phyloP scores from a whole-genome alignment of 2,329 filamentous ascomycete species.

The Thielaviopsis euricoi region DNA sequence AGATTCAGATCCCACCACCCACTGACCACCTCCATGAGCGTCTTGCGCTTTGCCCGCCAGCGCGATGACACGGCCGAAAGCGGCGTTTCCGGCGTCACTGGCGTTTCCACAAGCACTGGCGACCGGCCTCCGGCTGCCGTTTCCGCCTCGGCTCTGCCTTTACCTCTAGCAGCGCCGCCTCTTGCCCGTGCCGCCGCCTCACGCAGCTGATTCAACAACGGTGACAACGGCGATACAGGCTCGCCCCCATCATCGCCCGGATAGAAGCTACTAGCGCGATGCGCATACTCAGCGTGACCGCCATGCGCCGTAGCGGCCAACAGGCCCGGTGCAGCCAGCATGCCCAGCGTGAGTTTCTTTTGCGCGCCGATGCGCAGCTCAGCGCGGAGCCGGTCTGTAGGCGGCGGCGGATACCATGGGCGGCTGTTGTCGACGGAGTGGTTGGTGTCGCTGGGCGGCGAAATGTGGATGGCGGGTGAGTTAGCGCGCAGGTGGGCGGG shows the following conservation, averaged over 20 bases:
- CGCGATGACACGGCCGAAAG: slow-evolving; percentile 11
- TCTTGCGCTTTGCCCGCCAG: slow-evolving; percentile 24
- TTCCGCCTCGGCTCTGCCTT: no score
- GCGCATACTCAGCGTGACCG: background rate
- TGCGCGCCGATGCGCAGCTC: background rate
- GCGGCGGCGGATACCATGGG: slow-evolving; percentile 14
- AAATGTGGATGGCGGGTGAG: background rate
- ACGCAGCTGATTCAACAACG: slow-evolving; percentile 12
- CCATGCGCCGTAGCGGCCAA: background rate
- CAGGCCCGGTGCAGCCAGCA: slow-evolving; percentile 5
- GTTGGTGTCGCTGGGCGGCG: background rate
- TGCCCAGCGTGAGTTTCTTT: slow-evolving; percentile 8
- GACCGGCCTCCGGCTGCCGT: background rate
- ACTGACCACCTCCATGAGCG: slow-evolving; percentile 30
- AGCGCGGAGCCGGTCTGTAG: slow-evolving; percentile 2
- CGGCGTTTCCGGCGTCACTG: slow-evolving; percentile 13
- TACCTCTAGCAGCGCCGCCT: background rate
- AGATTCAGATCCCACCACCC: slow-evolving; percentile 40
- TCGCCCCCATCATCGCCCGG: background rate
- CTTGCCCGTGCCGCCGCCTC: slow-evolving; percentile 6
- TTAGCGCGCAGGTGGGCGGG: slow-evolving; percentile 4
- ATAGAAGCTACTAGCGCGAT: slow-evolving; percentile 7
- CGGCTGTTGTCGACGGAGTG: background rate
- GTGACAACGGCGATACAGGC: slow-evolving; percentile 17
- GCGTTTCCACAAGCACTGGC: slow-evolving; percentile 8